phyloP scores from a whole-genome alignment of 1,284 basidiomycete species.

The Rhodotorula sp. region DNA sequence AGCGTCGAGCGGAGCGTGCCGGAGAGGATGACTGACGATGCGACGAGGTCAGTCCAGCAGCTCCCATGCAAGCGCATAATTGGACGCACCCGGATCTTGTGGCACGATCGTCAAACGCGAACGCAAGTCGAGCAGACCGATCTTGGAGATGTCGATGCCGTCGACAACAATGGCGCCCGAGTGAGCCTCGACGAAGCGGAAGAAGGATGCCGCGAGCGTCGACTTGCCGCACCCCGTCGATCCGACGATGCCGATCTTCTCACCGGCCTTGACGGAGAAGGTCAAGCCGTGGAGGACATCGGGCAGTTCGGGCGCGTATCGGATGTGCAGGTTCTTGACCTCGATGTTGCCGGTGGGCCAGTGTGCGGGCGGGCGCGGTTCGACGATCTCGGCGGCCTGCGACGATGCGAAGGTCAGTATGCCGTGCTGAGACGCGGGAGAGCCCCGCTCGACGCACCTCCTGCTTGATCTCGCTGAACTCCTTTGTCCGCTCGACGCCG shows the following conservation, averaged over 20 bases:
- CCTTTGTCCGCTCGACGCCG: slow-evolving; percentile 84
- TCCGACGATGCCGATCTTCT: slow-evolving; percentile 71
- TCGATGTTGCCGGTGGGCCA: slow-evolving; percentile 66
- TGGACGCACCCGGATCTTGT: slow-evolving; percentile 57
- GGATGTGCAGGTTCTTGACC: slow-evolving; percentile 64
- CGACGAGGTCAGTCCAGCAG: background rate
- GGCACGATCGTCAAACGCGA: slow-evolving; percentile 81
- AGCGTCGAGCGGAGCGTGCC: slow-evolving; percentile 80
- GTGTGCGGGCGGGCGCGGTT: slow-evolving; percentile 70
- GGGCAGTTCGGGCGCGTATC: slow-evolving; percentile 69
- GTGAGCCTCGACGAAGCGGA: slow-evolving; percentile 89
- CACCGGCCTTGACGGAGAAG: slow-evolving; percentile 63
- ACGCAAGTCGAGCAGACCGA: slow-evolving; percentile 85
- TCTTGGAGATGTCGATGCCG: slow-evolving; percentile 75
- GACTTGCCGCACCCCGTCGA: slow-evolving; percentile 79
- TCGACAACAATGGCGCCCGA: slow-evolving; percentile 81
- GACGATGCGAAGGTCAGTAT: background rate
- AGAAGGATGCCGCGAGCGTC: slow-evolving; percentile 87
- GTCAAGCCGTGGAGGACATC: slow-evolving; percentile 66
- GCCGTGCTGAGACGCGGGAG: too few relatives aligned
- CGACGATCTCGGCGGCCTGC: slow-evolving; percentile 47
- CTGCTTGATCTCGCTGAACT: slow-evolving; percentile 70
- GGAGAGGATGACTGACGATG: slow-evolving; percentile 61
- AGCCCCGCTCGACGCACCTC: slow-evolving; percentile 35
- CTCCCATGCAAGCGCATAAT: too few relatives aligned